Evolutionary conservation across 1,284 basidiomycete species (phyloP).

Genomic region (Neolentinus lepideus): DNA sequence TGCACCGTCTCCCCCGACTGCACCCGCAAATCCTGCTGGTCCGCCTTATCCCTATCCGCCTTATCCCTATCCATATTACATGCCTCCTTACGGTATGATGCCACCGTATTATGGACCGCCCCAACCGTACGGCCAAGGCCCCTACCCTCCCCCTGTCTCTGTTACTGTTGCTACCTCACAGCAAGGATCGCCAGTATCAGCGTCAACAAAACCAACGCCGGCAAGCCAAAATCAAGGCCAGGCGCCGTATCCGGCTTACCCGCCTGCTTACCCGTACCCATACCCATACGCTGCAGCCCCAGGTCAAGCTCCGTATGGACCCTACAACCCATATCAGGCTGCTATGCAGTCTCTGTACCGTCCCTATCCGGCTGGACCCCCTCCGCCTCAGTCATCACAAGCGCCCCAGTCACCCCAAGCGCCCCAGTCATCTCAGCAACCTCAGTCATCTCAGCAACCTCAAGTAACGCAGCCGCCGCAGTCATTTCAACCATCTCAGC

Average conservation of each 20-base stretch:
- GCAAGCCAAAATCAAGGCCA: too few species aligned
- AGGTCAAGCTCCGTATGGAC: neutral
- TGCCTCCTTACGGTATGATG: constrained; percentile 5
- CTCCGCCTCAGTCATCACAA: neutral
- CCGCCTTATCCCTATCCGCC: constrained; percentile 9
- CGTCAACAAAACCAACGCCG: too few species aligned
- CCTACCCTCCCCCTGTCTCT: neutral
- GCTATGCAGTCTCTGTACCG: too few species aligned
- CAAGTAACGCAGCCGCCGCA: neutral
- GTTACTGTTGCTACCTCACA: too few species aligned
- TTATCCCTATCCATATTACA: constrained; percentile 13
- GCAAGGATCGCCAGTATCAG: neutral
- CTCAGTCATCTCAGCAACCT: too few species aligned
- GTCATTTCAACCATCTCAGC: neutral
- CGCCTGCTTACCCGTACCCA: constrained; percentile 11
- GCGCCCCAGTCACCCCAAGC: neutral
- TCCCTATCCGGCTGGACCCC: neutral
- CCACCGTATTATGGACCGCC: constrained; percentile 1
- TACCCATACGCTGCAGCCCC: constrained; percentile 5
- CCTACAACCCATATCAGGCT: constrained; percentile 1
- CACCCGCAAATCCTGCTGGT: constrained; percentile 10
- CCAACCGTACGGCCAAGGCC: neutral
- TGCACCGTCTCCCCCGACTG: constrained; percentile 14
- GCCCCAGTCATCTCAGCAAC: neutral
- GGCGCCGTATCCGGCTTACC: constrained; percentile 5